Base-by-base conservation (phyloP, 306 rosid genomes). In the Inga oerstediana region DNA sequence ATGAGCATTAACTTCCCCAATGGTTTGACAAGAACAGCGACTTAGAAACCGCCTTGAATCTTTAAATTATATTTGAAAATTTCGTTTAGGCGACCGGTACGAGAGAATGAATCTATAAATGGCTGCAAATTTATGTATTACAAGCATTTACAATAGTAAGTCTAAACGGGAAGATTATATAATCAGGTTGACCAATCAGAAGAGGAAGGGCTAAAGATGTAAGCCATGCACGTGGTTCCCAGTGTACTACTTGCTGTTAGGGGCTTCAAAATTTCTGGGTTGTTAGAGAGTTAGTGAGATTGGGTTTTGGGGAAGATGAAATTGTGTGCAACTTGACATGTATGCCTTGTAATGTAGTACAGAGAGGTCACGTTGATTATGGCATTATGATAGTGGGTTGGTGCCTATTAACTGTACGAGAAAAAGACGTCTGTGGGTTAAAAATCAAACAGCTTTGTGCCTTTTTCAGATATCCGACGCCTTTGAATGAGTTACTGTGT, bases 191-290 rank as follows among this genome's bases (percentile, higher is more conserved):
- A 61, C 78, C 83, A 75, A 78, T 74, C 82, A 72, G 74, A 58
- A 69, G 27, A 61, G 59, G n/a, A 68, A 80, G 80, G 62, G 72
- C 15, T 71, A 71, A 4, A 17, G 64, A 48, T 11, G 62, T 43
- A 73, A 52, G 76, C 51, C 49, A 43, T 19, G 79, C 91, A 82
- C 72, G 87, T 77, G 86, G 85, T 20, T 32, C 78, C 52, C 85
- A 83, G 76, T 86, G 52, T 8, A 24, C 14, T 20, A 39, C 41
- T 34, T 34, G 3, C 35, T 2, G 35, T 34, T 34, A 10, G 10
- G 22, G 54, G 72, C 32, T 46, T 37, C 76, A 72, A 79, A 49
- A 64, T 35, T 32, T 13, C 30, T 52, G 74, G 72, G 77, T 80
- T 81, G 59, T 75, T 77, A 72, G 14, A 24, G 59, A 24, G 71